A percentile compares a stretch with the other conserved stretches of the same genome.
Conservation (phyloP, 352 stramenopile genomes). For the Phytophthora sansomeana region DNA sequence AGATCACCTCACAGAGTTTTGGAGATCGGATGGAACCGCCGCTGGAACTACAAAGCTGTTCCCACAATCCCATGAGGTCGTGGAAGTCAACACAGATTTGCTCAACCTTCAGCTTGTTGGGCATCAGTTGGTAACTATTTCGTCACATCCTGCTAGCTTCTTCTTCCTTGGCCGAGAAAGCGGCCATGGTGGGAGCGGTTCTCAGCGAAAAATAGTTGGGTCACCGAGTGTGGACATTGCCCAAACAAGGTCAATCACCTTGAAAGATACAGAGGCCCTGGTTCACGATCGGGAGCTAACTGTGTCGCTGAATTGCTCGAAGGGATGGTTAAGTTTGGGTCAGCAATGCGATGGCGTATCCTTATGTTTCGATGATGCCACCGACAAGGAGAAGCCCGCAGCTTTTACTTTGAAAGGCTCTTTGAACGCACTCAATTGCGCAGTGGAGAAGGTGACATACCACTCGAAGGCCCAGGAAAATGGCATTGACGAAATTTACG, state of each 20-base stretch:
- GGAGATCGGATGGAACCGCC: slow-evolving; percentile 59
- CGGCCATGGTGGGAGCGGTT: slow-evolving; percentile 1
- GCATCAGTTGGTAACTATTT: slow-evolving; percentile 18
- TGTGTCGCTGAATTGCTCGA: slow-evolving; percentile 44
- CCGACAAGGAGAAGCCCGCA: neutral
- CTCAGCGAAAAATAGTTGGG: slow-evolving; percentile 2
- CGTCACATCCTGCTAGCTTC: slow-evolving; percentile 20
- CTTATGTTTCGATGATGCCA: slow-evolving; percentile 6
- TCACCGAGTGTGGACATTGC: slow-evolving; percentile 1
- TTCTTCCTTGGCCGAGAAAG: slow-evolving; percentile 31
- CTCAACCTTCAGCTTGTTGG: slow-evolving; percentile 38
- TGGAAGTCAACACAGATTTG: slow-evolving; percentile 35
- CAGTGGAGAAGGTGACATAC: slow-evolving; percentile 59
- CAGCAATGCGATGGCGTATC: slow-evolving; percentile 24
- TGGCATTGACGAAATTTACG: slow-evolving; percentile 49
- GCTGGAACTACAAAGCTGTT: slow-evolving; percentile 48
- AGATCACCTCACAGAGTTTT: slow-evolving; percentile 54
- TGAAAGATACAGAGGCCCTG: slow-evolving; percentile 39
- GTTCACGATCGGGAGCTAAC: slow-evolving; percentile 19
- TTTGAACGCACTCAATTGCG: slow-evolving; percentile 56
- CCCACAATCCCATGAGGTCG: slow-evolving; percentile 42
- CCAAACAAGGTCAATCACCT: slow-evolving; percentile 45
- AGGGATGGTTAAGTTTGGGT: slow-evolving; percentile 47
- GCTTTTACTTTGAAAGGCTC: slow-evolving; percentile 38
- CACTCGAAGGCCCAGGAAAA: slow-evolving; percentile 33